Evolutionary conservation across 257 asterid genomes (phyloP).

Genomic region (Leptodermis oblonga): DNA sequence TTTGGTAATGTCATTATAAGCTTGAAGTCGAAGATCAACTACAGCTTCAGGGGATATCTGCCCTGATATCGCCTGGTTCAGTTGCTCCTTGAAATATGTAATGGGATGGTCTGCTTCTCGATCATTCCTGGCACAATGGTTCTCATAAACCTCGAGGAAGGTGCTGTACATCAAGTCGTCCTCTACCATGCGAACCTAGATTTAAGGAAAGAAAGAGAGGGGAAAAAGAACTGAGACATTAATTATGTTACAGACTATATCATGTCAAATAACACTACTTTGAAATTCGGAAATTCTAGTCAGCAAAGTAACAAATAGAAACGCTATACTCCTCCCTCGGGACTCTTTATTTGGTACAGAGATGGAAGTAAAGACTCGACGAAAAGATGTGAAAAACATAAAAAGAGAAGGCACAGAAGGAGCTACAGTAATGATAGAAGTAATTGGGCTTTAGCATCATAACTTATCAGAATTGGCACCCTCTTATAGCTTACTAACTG

Average conservation of each 20-base stretch:
- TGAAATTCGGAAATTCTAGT: neutral
- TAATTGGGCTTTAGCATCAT: neutral
- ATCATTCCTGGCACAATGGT: slow-evolving; percentile 93
- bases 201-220: no score
- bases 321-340: no score
- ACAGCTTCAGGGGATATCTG: slow-evolving; percentile 95
- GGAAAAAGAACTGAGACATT: slow-evolving; percentile 11
- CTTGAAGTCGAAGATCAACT: slow-evolving; percentile 93
- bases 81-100: slow-evolving; percentile 88
- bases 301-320: neutral
- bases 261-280: neutral
- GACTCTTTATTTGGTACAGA: neutral
- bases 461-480: no score
- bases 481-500: neutral
- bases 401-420: neutral
- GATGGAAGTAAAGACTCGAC: neutral
- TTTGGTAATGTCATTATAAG: slow-evolving; percentile 82
- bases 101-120: slow-evolving; percentile 89
- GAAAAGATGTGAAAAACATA: neutral
- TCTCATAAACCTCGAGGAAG: slow-evolving; percentile 96
- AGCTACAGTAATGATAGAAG: neutral
- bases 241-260: neutral
- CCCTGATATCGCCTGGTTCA: slow-evolving; percentile 94
- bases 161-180: slow-evolving; percentile 98
- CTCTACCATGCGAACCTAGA: slow-evolving; percentile 97